phyloP scores from a whole-genome alignment of 768 basidiomycete species.

The Tulasnella sp. region DNA sequence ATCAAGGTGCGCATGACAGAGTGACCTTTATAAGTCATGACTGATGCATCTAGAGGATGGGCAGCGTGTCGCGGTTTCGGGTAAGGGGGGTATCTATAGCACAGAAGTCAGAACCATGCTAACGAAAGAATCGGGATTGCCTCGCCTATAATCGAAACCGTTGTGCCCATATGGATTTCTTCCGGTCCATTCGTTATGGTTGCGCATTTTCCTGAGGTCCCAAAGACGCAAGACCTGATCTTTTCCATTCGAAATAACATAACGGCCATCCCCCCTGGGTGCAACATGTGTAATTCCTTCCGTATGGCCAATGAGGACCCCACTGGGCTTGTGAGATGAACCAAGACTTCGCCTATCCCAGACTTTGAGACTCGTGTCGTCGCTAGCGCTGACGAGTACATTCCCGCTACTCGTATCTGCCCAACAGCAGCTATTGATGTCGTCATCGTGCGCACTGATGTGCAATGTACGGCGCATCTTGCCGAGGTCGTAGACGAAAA shows the following conservation, averaged over 20 bases:
- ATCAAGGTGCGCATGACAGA: constrained; percentile 84
- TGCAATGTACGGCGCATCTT: constrained; percentile 68
- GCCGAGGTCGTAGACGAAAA: constrained; percentile 73
- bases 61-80: constrained; percentile 47
- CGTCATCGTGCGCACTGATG: constrained; percentile 77
- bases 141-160: constrained; percentile 76
- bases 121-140: not conserved
- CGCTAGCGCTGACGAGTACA: constrained; percentile 87
- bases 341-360: constrained; percentile 56
- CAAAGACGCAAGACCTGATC: constrained; percentile 82
- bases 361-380: constrained; percentile 89
- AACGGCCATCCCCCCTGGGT: constrained; percentile 92
- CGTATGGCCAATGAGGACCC: constrained; percentile 88
- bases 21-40: constrained; percentile 94
- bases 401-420: constrained; percentile 90
- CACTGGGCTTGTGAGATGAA: constrained; percentile 61
- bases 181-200: constrained; percentile 49
- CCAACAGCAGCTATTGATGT: constrained; percentile 95
- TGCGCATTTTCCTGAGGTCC: constrained; percentile 90
- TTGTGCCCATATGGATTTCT: constrained; percentile 42
- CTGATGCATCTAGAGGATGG: constrained; percentile 83
- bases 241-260: constrained; percentile 91
- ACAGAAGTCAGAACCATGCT: not conserved
- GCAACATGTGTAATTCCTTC: constrained; percentile 93
- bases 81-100: constrained; percentile 48